A percentile compares a stretch with the other conserved stretches of the same genome.
phyloP scores from a whole-genome alignment of 345 rosid genomes.

The Citrus maxima region DNA sequence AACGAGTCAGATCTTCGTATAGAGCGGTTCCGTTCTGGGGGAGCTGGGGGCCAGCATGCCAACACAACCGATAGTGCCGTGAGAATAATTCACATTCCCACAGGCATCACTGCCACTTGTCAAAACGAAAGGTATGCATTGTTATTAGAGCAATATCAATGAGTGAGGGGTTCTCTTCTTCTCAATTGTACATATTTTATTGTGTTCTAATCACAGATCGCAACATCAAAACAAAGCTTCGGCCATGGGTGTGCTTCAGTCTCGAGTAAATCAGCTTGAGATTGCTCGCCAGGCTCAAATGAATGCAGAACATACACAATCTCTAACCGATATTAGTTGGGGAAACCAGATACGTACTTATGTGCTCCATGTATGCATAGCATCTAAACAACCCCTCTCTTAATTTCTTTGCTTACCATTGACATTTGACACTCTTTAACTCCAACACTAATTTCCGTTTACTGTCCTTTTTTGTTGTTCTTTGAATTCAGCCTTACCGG shows the following conservation, averaged over 20 bases:
- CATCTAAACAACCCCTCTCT: background rate
- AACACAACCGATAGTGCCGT: constrained; percentile 98
- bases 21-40: constrained; percentile 89
- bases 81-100: constrained; percentile 89
- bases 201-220: constrained; percentile 39
- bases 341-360: constrained; percentile 91
- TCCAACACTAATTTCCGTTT: background rate
- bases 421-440: background rate
- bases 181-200: background rate
- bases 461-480: background rate
- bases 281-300: constrained; percentile 84
- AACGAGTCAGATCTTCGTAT: constrained; percentile 88
- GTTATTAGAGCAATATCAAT: background rate
- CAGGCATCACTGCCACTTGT: constrained; percentile 82
- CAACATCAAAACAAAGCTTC: constrained; percentile 93
- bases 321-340: constrained; percentile 88
- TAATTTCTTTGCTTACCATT: background rate
- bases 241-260: constrained; percentile 94
- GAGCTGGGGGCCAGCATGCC: constrained; percentile 87
- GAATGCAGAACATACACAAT: constrained; percentile 89
- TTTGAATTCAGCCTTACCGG: constrained; percentile 65
- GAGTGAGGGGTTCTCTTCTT: background rate
- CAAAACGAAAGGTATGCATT: constrained; percentile 77
- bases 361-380: constrained; percentile 72
- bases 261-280: constrained; percentile 88